Conservation (phyloP, 192 early-diverging fungal species). For the Podila horticola region DNA sequence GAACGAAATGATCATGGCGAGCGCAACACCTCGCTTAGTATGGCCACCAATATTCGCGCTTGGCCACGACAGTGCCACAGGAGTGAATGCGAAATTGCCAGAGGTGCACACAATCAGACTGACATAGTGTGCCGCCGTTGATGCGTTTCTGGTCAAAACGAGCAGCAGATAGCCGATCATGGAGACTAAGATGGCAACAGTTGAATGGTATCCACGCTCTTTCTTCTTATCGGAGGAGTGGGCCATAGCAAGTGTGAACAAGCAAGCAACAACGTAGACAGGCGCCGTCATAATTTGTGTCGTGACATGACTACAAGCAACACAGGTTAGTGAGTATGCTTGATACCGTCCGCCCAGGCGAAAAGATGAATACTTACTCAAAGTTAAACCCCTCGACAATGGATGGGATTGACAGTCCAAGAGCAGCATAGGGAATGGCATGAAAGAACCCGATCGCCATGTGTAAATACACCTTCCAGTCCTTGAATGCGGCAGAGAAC, state of each 20-base stretch:
- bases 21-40: constrained; percentile 68
- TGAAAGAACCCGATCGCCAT: constrained; percentile 64
- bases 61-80: constrained; percentile 58
- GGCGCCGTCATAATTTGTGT: constrained; percentile 16
- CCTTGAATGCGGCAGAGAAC: constrained; percentile 46
- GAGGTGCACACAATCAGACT: constrained; percentile 5
- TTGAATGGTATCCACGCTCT: constrained; percentile 5
- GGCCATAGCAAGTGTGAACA: not conserved
- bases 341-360: too few relatives aligned
- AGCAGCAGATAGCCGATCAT: not conserved
- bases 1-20: constrained; percentile 66
- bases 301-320: not conserved
- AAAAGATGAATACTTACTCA: not conserved
- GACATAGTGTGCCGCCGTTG: constrained; percentile 14
- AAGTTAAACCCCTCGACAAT: constrained; percentile 57
- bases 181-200: not conserved
- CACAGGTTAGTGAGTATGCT: too few relatives aligned
- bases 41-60: constrained; percentile 68
- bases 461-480: constrained; percentile 54
- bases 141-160: constrained; percentile 18
- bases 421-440: constrained; percentile 63
- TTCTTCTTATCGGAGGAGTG: not conserved
- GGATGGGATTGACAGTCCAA: constrained; percentile 71
- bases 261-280: constrained; percentile 1
- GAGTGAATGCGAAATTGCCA: constrained; percentile 30